Evolutionary conservation across 208 protist genomes (phyloP).

Genomic region (Leishmania martiniquensis): DNA sequence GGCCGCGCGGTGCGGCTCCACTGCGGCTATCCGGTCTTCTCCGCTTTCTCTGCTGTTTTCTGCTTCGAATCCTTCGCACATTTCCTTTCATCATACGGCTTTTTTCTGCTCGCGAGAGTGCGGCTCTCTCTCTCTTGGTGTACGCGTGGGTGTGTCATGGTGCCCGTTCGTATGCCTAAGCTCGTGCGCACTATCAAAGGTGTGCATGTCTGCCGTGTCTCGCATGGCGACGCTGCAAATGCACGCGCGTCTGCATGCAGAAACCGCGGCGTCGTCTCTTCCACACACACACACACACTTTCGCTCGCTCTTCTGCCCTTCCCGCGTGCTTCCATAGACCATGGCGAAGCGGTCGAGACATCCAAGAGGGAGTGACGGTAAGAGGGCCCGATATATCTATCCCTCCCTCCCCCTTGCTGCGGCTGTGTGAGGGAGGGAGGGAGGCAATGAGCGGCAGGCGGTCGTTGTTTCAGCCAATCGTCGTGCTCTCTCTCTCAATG

Average conservation of each 20-base stretch:
- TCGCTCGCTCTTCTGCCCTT: neutral
- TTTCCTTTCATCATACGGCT: constrained; percentile 20
- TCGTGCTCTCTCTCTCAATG: neutral
- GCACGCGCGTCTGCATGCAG: neutral
- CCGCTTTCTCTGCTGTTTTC: constrained; percentile 5
- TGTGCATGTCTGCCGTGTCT: neutral
- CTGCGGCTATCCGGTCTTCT: neutral
- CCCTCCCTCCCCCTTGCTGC: neutral
- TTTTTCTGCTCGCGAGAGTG: neutral
- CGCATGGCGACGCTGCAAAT: neutral
- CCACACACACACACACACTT: neutral
- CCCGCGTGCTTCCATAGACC: neutral
- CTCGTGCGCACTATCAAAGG: neutral
- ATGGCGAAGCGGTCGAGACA: neutral
- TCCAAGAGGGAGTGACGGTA: neutral
- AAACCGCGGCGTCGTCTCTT: neutral
- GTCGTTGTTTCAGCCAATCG: neutral
- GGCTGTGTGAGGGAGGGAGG: too few relatives aligned
- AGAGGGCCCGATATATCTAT: neutral
- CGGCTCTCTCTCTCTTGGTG: too few relatives aligned
- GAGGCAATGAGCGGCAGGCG: too few relatives aligned
- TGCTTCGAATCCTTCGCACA: neutral
- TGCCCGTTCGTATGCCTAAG: neutral
- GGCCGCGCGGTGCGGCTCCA: neutral
- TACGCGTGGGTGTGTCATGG: too few relatives aligned